Base-by-base conservation (phyloP, 257 asterid species). In the Solanum etuberosum region DNA sequence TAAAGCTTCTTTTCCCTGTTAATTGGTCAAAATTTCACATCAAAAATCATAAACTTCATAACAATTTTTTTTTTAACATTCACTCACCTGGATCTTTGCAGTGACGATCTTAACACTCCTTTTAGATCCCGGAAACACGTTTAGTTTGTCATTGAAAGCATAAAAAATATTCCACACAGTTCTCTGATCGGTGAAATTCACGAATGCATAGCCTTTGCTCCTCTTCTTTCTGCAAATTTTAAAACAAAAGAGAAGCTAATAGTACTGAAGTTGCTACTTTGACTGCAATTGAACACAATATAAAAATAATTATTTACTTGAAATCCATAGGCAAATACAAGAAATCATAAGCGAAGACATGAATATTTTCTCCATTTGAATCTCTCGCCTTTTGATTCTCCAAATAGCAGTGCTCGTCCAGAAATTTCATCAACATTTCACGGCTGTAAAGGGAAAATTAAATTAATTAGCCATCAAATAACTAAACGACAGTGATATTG, bases 311-410 rank as follows among this genome's bases (percentile, higher is more conserved):
- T 54, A 18, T 54, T 54, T 14, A 94, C 98, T 67, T 51, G 86
- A 95, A 95, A 92, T 95, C 98, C 27, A 95, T 86, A 0, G 98
- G 98, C 80, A 94, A 81, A 85, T 95, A 95, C 12, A 95, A 14
- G 88, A 94, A 95, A 51, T 95, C 98, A 76, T 94, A 95, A 73
- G 98, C 94, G 9, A 86, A 77, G 65, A 61, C 20, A 61, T 59
- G 68, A 32, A 31, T 15, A 27, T 40, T 25, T 6, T 13, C 43
- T 40, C 13, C 57, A 4, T 1, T 4, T 74, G 70, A 90, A 2
- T 73, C 73, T 23, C 76, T 16, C 2, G 48, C 3, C 84, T 86
- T 93, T 3, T 7, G 16, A 59, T 93, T 95, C 84, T 88, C 94
- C 23, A 7, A 1, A 9, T 7, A 10, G 93, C 98, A 95, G 42